Evolutionary conservation across 352 stramenopile genomes (phyloP), one percentile per base, ranked within the genome.

Genomic region (Pythium rhizo-oryzae): DNA sequence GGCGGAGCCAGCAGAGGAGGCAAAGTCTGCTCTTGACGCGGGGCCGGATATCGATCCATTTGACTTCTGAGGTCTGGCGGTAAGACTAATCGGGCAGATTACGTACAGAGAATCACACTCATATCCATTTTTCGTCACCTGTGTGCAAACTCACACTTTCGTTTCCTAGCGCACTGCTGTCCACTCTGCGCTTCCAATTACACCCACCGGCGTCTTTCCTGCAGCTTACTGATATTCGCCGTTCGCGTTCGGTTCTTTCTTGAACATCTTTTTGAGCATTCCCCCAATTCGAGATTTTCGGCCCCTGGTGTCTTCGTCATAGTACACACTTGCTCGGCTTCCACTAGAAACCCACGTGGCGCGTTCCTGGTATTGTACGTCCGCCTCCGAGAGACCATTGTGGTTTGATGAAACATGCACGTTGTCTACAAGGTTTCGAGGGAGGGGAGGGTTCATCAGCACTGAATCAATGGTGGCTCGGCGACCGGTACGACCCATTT

Each of bases 231-330:
- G 55, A 21, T 56, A 49, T 53, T 64, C 54, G 21, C 53, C 66
- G 16, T 53, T 63, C n/a, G 19, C 23, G 9, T 69, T 54, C 23
- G 51, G 43, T 33, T 93, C 83, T 69, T 93, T 93, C 79, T 93
- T 94, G 81, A 94, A 94, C 84, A 94, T 94, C 67, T 94, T 94
- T 75, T 94, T 94, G 75, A 94, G 91, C 82, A 93, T 92, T 70
- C 87, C 84, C 53, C 87, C 85, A 46, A 94, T 89, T 11, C 84
- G 83, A 19, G 84, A 94, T 70, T 93, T 93, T 41, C 87, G 84
- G 41, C 86, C 80, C 11, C 59, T 60, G 7, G 70, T 69, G 30
- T 91, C 77, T 46, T 94, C 86, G 41, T 82, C 75, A 67, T 84
- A 85, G 71, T 88, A 86, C 46, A 90, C 71, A 71, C 79, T 91